A percentile compares a stretch with the other conserved stretches of the same genome.
Evolutionary conservation across 805 yeast genomes (phyloP).

Genomic region (Wickerhamia fluorescens): DNA sequence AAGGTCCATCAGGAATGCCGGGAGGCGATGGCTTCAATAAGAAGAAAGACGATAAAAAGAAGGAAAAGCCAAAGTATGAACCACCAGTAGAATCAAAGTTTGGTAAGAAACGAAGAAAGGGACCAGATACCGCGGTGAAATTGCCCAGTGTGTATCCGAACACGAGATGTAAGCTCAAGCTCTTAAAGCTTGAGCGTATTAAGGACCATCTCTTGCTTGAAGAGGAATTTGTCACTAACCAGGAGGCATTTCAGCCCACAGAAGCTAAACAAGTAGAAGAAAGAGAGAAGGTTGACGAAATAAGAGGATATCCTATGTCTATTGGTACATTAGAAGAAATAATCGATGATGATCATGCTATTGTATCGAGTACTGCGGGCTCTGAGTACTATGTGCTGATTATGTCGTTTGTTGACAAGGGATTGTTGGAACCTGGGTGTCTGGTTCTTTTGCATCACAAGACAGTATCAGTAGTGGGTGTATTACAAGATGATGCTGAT

Average conservation of each 20-base stretch:
- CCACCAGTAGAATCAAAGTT: constrained; percentile 95
- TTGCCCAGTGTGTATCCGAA: constrained; percentile 86
- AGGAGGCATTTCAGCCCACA: constrained; percentile 90
- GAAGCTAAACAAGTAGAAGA: constrained; percentile 97
- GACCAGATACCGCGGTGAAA: constrained; percentile 78
- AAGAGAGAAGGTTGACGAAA: constrained; percentile 87
- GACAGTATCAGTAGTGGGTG: constrained; percentile 95
- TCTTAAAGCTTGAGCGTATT: constrained; percentile 89
- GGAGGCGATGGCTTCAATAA: constrained; percentile 39
- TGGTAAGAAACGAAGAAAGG: constrained; percentile 89
- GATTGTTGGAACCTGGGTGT: constrained; percentile 92
- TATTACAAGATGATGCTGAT: constrained; percentile 95
- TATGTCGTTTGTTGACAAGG: constrained; percentile 94
- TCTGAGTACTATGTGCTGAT: constrained; percentile 97
- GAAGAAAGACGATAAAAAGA: constrained; percentile 55
- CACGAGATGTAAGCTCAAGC: constrained; percentile 87
- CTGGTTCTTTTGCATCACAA: constrained; percentile 93
- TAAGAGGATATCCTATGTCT: constrained; percentile 94
- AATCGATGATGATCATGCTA: constrained; percentile 97
- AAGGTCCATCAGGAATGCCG: constrained; percentile 49
- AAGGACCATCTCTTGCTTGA: constrained; percentile 92
- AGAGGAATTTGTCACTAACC: constrained; percentile 92
- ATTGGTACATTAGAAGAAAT: constrained; percentile 96
- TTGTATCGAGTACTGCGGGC: constrained; percentile 91
- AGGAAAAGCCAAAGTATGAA: constrained; percentile 93